phyloP scores from a whole-genome alignment of 164 flowering plant genomes.

The Vitis vinifera region DNA sequence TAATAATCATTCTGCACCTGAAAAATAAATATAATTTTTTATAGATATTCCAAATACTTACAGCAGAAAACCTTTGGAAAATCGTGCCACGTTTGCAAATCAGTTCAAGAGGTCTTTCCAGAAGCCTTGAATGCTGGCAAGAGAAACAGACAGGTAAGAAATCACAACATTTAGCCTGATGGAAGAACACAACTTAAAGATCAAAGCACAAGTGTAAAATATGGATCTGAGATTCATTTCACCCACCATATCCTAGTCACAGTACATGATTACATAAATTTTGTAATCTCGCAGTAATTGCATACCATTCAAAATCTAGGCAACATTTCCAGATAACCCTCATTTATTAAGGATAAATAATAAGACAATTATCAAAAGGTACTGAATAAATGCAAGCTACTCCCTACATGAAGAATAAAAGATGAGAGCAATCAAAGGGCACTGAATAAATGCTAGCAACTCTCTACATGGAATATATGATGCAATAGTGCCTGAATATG shows the following conservation, averaged over 20 bases:
- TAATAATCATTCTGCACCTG: neutral
- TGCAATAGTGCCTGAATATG: neutral
- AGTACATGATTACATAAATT: neutral
- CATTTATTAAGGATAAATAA: neutral
- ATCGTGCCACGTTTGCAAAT: slow-evolving; percentile 65
- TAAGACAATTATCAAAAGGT: neutral
- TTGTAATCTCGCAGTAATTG: neutral
- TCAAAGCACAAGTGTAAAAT: neutral
- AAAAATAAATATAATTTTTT: neutral
- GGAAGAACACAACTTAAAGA: neutral
- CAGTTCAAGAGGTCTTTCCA: slow-evolving; percentile 76
- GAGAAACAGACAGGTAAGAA: neutral
- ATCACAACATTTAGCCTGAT: slow-evolving; percentile 1
- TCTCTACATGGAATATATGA: neutral
- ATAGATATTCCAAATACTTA: slow-evolving; percentile 42
- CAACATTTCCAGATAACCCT: neutral
- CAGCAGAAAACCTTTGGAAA: slow-evolving; percentile 55
- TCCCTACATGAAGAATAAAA: neutral
- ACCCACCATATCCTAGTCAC: neutral
- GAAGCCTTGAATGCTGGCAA: slow-evolving; percentile 67
- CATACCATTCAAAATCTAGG: neutral
- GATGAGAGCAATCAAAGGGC: too few relatives aligned
- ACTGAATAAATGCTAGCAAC: too few relatives aligned
- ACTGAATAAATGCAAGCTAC: neutral
- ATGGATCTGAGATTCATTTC: neutral